Evolutionary conservation across 768 basidiomycete genomes (phyloP), one percentile per base, ranked within the genome.

Genomic region (Suillus cothurnatus): DNA sequence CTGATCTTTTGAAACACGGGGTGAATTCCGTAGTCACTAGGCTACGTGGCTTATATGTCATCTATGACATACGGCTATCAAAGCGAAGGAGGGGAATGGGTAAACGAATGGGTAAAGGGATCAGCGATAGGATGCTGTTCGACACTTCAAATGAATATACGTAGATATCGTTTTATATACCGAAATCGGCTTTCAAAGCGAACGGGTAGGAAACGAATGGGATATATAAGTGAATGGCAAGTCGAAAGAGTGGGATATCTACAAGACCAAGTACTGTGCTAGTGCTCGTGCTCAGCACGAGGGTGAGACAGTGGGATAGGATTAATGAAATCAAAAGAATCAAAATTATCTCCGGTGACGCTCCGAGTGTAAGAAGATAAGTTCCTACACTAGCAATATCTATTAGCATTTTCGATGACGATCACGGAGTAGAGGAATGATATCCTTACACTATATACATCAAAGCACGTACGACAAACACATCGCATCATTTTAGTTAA

Each of bases 401-500:
- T 28, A 19, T 28, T 11, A 19, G 17, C 9, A 6, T 28, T 52
- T 52, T 19, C 7, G 7, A 52, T 52, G 50, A 26, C 15, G 50
- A 26, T 52, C 26, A 1, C 26, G 15, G 3, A 1, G 26, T 52
- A 26, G 26, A 26, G 26, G 14, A 26, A 50, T 50, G 4, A 23
- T 28, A 36, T 57, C 23, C 15, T 26, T 26, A n/a, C n/a, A 26
- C 36, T 23, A 26, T 38, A 7, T 23, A 9, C 14, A 21, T 28
- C 21, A 21, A 55, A 7, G 34, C 21, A 11, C 21, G 6, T 55
- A 55, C 21, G n/a, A 55, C 21, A 19, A 6, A 19, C 9, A 59
- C 58, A 41, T 21, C 19, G 14, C 12, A 28, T 21, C 0, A 7
- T 62, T 61, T 77, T 68, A 85, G 70, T 81, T 79, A 70, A 86